phyloP scores from a whole-genome alignment of 2,329 filamentous ascomycete species.

The Colletotrichum abscissum region DNA sequence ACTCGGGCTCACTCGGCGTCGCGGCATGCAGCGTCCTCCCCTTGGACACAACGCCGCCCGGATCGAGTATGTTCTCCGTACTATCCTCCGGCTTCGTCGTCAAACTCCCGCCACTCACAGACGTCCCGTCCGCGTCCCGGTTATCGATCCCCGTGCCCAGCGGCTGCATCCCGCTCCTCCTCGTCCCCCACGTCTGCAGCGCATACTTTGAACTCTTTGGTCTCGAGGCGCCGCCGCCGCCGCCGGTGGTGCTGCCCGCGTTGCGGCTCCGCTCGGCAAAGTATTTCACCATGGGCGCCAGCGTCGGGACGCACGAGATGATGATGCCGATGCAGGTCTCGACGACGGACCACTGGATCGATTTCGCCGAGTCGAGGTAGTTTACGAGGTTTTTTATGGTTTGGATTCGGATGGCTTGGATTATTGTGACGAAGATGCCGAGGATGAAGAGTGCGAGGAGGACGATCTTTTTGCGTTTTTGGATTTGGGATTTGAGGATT shows the following conservation, averaged over 20 bases:
- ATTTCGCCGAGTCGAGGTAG: slow-evolving; percentile 55
- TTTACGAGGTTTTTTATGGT: slow-evolving; percentile 57
- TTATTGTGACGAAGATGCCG: slow-evolving; percentile 62
- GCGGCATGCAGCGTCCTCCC: background rate
- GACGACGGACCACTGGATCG: slow-evolving; percentile 58
- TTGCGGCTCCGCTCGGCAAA: slow-evolving; percentile 44
- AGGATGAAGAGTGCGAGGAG: slow-evolving; percentile 57
- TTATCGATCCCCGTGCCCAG: slow-evolving; percentile 28
- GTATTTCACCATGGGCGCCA: slow-evolving; percentile 53
- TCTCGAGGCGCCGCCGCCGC: slow-evolving; percentile 15
- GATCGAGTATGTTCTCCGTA: slow-evolving; percentile 21
- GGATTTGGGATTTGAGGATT: slow-evolving; percentile 49
- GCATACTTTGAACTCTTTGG: slow-evolving; percentile 38
- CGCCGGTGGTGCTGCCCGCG: background rate
- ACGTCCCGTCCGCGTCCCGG: background rate
- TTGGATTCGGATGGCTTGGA: slow-evolving; percentile 62
- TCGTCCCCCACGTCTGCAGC: slow-evolving; percentile 41
- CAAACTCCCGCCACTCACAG: background rate
- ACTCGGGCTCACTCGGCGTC: background rate
- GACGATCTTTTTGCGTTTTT: slow-evolving; percentile 52
- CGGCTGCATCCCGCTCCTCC: slow-evolving; percentile 36
- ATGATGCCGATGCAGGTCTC: slow-evolving; percentile 58
- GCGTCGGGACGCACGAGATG: slow-evolving; percentile 53
- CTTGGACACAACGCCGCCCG: background rate
- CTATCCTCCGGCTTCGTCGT: slow-evolving; percentile 22